phyloP scores from a whole-genome alignment of 352 stramenopile species.

The Aphanomyces astaci region DNA sequence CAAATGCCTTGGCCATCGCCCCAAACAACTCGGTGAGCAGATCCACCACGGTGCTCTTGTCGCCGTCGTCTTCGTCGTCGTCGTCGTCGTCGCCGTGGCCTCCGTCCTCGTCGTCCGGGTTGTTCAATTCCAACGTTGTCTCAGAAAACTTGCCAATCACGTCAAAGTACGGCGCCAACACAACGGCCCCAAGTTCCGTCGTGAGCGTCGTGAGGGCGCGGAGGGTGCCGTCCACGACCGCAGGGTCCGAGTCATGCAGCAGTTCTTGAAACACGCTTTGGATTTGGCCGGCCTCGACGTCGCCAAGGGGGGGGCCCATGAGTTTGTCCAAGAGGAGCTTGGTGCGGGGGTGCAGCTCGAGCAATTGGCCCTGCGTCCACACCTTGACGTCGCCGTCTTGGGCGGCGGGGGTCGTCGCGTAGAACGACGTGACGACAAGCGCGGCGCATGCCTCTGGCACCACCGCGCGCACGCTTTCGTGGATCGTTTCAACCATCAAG shows the following conservation, averaged over 20 bases:
- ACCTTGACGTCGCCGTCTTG: slow-evolving; percentile 70
- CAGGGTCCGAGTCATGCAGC: slow-evolving; percentile 68
- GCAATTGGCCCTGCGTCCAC: slow-evolving; percentile 77
- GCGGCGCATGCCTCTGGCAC: slow-evolving; percentile 71
- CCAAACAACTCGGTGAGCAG: slow-evolving; percentile 91
- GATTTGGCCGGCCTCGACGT: slow-evolving; percentile 26
- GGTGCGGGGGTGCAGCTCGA: slow-evolving; percentile 73
- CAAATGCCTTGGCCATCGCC: slow-evolving; percentile 91
- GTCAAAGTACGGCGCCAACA: slow-evolving; percentile 87
- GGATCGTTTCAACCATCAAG: slow-evolving; percentile 77
- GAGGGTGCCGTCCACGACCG: slow-evolving; percentile 93
- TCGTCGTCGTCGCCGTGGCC: slow-evolving; percentile 85
- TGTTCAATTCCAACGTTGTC: slow-evolving; percentile 60
- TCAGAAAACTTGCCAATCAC: slow-evolving; percentile 79
- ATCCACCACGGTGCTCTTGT: slow-evolving; percentile 92
- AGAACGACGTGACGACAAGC: slow-evolving; percentile 80
- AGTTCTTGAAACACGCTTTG: slow-evolving; percentile 29
- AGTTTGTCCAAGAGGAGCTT: slow-evolving; percentile 62
- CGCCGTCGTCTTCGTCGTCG: slow-evolving; percentile 87
- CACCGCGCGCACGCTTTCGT: slow-evolving; percentile 74
- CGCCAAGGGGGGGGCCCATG: slow-evolving; percentile 66
- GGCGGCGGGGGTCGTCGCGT: slow-evolving; percentile 58
- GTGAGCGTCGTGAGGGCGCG: slow-evolving; percentile 94
- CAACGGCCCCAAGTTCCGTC: slow-evolving; percentile 85
- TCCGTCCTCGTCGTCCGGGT: slow-evolving; percentile 44